phyloP scores from a whole-genome alignment of 371 early-diverging fungal genomes.

The Mortierella sp. region DNA sequence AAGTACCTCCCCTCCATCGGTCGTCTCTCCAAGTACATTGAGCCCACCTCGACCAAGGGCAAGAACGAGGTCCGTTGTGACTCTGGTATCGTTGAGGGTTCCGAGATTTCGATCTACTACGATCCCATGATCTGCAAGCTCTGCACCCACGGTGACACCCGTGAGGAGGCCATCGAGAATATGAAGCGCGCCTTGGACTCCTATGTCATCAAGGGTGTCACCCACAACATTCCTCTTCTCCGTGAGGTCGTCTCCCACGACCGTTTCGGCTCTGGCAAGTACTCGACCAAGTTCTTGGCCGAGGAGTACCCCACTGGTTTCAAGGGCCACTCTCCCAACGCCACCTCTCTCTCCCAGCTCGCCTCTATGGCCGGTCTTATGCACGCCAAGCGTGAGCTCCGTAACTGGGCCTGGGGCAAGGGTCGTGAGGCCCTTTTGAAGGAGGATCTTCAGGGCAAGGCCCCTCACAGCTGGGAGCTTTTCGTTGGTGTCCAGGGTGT shows the following conservation, averaged over 20 bases:
- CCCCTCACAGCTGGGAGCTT: constrained; percentile 62
- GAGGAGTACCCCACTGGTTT: constrained; percentile 95
- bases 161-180: constrained; percentile 79
- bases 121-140: constrained; percentile 93
- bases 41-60: constrained; percentile 65
- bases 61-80: constrained; percentile 82
- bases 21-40: constrained; percentile 81
- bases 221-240: constrained; percentile 95
- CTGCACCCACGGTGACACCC: constrained; percentile 84
- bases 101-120: constrained; percentile 88
- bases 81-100: constrained; percentile 85
- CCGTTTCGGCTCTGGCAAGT: constrained; percentile 82
- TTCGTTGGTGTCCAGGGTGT: constrained; percentile 70
- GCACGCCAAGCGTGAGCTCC: constrained; percentile 77
- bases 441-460: constrained; percentile 50
- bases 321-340: constrained; percentile 75
- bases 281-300: constrained; percentile 91
- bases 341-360: constrained; percentile 65
- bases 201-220: constrained; percentile 94
- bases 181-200: constrained; percentile 91
- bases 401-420: constrained; percentile 69
- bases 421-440: constrained; percentile 56
- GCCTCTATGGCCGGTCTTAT: constrained; percentile 76
- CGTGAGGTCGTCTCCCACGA: constrained; percentile 88
- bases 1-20: constrained; percentile 95